These are phyloP conservation scores for Suillus clintonianus DNA, from an alignment of 768 basidiomycete species.

Conservation along the genomic window DNA sequence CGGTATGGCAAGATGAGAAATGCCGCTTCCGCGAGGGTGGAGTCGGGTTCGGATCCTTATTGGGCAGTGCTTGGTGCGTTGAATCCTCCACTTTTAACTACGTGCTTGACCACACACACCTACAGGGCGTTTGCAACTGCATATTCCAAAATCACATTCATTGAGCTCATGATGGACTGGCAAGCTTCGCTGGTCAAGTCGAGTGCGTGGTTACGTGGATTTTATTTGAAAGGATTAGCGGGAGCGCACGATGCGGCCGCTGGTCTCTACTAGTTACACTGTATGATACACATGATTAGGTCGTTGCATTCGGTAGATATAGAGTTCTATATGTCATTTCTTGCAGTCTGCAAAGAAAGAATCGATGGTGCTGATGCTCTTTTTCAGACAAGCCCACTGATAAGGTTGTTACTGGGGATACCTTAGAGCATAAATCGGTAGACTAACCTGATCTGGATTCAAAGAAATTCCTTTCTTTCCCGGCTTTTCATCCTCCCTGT, in stretches of 20 bases:
- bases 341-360: constrained; percentile 40
- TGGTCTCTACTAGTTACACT: constrained; percentile 46
- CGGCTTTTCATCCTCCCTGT: constrained; percentile 64
- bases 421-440: background rate
- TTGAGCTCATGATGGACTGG: constrained; percentile 66
- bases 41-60: constrained; percentile 46
- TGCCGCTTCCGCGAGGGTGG: constrained; percentile 52
- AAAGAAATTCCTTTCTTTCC: constrained; percentile 83
- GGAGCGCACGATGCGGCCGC: constrained; percentile 75
- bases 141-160: constrained; percentile 50
- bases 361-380: constrained; percentile 48
- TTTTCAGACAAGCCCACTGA: constrained; percentile 63
- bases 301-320: background rate
- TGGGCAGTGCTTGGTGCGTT: constrained; percentile 78
- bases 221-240: constrained; percentile 56
- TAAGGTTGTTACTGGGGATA: background rate
- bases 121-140: constrained; percentile 60
- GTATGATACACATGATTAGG: constrained; percentile 10
- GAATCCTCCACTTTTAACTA: background rate
- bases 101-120: constrained; percentile 4
- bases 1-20: constrained; percentile 76
- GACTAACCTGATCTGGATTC: constrained; percentile 58
- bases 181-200: constrained; percentile 56
- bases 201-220: constrained; percentile 65
- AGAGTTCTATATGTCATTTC: constrained; percentile 16